Evolutionary conservation across 2,329 filamentous ascomycete species (phyloP).

Genomic region (Cadophora gregata): DNA sequence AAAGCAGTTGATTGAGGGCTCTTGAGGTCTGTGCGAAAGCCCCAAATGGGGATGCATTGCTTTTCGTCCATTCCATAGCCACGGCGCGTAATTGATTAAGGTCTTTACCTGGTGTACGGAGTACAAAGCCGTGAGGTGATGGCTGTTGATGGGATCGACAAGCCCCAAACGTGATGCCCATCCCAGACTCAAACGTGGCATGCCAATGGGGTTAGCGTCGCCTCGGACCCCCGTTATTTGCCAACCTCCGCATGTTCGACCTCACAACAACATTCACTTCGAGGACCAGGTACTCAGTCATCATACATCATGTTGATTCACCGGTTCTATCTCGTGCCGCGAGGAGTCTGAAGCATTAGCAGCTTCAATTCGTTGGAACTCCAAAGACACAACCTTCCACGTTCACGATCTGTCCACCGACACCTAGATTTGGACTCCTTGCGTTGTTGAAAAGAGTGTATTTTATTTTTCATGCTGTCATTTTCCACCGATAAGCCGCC

Average conservation of each 20-base stretch:
- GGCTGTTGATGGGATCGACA: background rate
- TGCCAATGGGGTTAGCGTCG: background rate
- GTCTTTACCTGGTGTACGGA: background rate
- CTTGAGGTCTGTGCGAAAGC: background rate
- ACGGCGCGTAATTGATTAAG: background rate
- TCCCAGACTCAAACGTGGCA: background rate
- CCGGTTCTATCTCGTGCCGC: too few species aligned
- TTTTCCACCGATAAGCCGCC: background rate
- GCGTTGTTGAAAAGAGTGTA: background rate
- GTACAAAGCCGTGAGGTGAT: background rate
- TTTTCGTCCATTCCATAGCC: background rate
- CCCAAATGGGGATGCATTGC: background rate
- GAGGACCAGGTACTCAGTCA: too few species aligned
- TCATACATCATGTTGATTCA: too few species aligned
- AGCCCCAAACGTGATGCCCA: background rate
- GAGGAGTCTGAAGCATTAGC: too few species aligned
- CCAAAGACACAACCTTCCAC: background rate
- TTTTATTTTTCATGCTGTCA: constrained; percentile 4
- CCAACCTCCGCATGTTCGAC: background rate
- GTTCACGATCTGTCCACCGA: background rate
- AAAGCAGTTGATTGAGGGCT: background rate
- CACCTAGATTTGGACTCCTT: background rate
- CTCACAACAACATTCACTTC: too few species aligned
- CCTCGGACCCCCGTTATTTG: background rate
- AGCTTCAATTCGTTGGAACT: too few species aligned